Evolutionary conservation across 73 alveolate genomes (phyloP), one percentile per base, ranked within the genome.

Genomic region (Paramecium octaurelia): DNA sequence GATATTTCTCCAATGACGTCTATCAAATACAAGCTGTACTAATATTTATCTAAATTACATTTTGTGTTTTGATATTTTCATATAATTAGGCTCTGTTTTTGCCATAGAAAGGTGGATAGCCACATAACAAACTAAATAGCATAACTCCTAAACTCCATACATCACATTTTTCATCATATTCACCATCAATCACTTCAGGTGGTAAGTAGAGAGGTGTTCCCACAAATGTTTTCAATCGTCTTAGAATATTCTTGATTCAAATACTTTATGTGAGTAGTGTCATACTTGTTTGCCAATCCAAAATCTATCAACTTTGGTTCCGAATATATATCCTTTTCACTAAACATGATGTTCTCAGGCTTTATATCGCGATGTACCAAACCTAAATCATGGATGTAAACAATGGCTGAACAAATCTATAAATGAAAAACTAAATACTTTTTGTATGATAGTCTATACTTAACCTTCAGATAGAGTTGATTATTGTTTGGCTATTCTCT

Each of bases 191-290:
- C 6, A 97, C 99, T 86, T 97, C 99, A 11, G 99, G 99, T 21
- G 99, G 98, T 2, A 97, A 96, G 91, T 97, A 97, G 58, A 96
- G 97, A 14, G 99, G 99, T 4, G 99, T 97, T 16, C 99, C 99
- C 42, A 97, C 98, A 24, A 97, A 95, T 23, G 98, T 97, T 76
- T 96, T 96, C 96, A 97, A 93, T 86, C 96, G 94, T 38, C 96
- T 96, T 96, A 71, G 71, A 93, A 31, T 68, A 48, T 12, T 23
- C n/a, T 64, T 64, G 86, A 71, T 36, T 73, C 60, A 35, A 35
- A 34, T 73, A 73, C 95, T 96, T 92, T 93, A 94, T 90, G 92
- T 96, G 92, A 88, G 88, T 29, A 95, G 95, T 43, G 50, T 86
- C 95, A 77, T 59, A 86, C 84, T 94, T 92, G 38, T 92, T 93